These are phyloP conservation scores for Pyrus communis DNA, from an alignment of 306 rosid species.

Conservation along the genomic window DNA sequence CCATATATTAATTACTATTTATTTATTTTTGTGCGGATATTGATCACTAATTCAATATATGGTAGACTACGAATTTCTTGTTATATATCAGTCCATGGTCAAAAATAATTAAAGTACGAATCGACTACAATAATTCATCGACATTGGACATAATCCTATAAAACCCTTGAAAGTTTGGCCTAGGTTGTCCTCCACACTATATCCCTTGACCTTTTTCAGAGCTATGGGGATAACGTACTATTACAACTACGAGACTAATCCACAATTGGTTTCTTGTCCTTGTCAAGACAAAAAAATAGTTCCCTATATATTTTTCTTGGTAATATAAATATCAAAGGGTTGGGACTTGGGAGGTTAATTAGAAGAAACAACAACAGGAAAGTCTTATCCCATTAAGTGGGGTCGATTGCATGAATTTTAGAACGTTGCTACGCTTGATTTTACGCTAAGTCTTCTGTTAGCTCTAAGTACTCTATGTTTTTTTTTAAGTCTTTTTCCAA, in stretches of 20 bases:
- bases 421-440: too few relatives aligned
- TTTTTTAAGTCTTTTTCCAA: too few relatives aligned
- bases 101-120: not conserved
- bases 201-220: not conserved
- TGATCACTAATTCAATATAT: not conserved
- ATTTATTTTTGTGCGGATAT: not conserved
- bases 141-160: not conserved
- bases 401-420: too few relatives aligned
- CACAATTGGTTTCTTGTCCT: conserved; percentile 3
- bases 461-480: too few relatives aligned
- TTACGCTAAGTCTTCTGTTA: too few relatives aligned
- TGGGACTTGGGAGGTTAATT: not conserved
- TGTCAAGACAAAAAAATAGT: not conserved
- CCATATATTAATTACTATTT: not conserved
- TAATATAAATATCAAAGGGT: not conserved
- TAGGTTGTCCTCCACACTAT: not conserved
- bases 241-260: not conserved
- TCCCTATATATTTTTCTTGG: not conserved
- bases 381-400: too few relatives aligned
- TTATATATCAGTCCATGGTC: not conserved
- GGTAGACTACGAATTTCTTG: not conserved
- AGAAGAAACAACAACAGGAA: not conserved
- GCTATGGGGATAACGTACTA: not conserved
- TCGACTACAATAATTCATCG: not conserved
- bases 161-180: not conserved